Evolutionary conservation across 495 filamentous ascomycete genomes (phyloP).

Genomic region (Glutinoglossum americanum): DNA sequence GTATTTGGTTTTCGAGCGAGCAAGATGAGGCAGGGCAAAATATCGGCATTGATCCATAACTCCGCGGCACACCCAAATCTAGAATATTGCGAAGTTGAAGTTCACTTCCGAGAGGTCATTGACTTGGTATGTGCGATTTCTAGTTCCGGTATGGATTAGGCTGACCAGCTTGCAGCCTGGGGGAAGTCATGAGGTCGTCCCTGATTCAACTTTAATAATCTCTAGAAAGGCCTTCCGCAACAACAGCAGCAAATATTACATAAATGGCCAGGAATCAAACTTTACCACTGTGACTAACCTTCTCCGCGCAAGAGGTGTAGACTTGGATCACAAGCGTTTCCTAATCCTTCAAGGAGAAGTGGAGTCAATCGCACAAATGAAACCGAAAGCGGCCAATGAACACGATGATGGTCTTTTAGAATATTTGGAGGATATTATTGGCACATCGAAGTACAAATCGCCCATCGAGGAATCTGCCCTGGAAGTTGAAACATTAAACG

Average conservation of each 20-base stretch:
- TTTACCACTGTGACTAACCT: constrained; percentile 79
- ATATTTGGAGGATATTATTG: constrained; percentile 96
- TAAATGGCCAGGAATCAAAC: constrained; percentile 69
- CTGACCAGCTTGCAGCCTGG: constrained; percentile 26
- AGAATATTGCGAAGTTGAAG: constrained; percentile 80
- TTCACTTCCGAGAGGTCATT: constrained; percentile 86
- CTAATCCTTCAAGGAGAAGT: constrained; percentile 94
- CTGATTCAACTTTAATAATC: constrained; percentile 64
- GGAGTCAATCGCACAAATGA: constrained; percentile 98
- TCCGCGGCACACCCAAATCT: constrained; percentile 70
- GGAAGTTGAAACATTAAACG: constrained; percentile 79
- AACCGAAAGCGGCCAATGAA: constrained; percentile 80
- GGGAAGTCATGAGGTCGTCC: constrained; percentile 50
- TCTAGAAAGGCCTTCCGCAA: constrained; percentile 93
- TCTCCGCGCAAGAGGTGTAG: constrained; percentile 73
- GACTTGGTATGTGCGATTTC: constrained; percentile 31
- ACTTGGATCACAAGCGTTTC: constrained; percentile 96
- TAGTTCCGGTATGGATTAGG: neutral
- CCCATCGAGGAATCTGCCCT: constrained; percentile 84
- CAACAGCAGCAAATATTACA: constrained; percentile 93
- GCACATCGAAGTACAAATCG: constrained; percentile 90
- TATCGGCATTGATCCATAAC: constrained; percentile 92
- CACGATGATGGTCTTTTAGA: constrained; percentile 92
- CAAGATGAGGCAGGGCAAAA: constrained; percentile 98
- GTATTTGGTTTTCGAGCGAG: constrained; percentile 96